Conservation (phyloP, 805 yeast genomes). For the Sugiyamaella americana region DNA sequence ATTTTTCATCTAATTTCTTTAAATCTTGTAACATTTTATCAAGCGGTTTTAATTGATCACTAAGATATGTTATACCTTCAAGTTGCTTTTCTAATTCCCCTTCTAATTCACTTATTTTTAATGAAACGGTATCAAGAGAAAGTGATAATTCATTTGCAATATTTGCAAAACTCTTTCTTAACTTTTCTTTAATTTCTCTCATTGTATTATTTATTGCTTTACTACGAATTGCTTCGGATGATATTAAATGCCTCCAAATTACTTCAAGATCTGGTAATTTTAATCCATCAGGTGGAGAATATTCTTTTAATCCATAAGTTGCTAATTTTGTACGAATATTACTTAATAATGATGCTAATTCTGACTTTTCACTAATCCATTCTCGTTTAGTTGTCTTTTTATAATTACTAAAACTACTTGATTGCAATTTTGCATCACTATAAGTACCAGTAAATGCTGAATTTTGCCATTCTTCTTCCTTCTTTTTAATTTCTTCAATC, state of each 20-base stretch:
- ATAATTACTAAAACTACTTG: conserved; percentile 26
- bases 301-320: conserved; percentile 32
- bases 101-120: conserved; percentile 26
- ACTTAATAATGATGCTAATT: conserved; percentile 32
- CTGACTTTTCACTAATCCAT: conserved; percentile 36
- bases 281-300: conserved; percentile 33
- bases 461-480: conserved; percentile 26
- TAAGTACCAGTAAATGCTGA: conserved; percentile 25
- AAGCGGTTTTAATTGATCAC: conserved; percentile 35
- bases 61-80: conserved; percentile 30
- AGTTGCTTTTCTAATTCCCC: conserved; percentile 38
- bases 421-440: conserved; percentile 25
- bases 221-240: conserved; percentile 31
- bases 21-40: conserved; percentile 28
- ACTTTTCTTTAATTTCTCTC: conserved; percentile 30
- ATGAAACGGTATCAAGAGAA: conserved; percentile 25
- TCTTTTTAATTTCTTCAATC: conserved; percentile 22
- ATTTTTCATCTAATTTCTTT: conserved; percentile 23
- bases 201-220: conserved; percentile 29
- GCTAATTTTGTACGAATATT: conserved; percentile 35
- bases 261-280: conserved; percentile 28
- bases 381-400: conserved; percentile 30
- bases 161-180: conserved; percentile 31
- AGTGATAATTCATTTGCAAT: conserved; percentile 31
- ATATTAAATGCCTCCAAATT: conserved; percentile 30